phyloP scores from a whole-genome alignment of 2,329 filamentous ascomycete species.

The Dactylellina drechsleri region DNA sequence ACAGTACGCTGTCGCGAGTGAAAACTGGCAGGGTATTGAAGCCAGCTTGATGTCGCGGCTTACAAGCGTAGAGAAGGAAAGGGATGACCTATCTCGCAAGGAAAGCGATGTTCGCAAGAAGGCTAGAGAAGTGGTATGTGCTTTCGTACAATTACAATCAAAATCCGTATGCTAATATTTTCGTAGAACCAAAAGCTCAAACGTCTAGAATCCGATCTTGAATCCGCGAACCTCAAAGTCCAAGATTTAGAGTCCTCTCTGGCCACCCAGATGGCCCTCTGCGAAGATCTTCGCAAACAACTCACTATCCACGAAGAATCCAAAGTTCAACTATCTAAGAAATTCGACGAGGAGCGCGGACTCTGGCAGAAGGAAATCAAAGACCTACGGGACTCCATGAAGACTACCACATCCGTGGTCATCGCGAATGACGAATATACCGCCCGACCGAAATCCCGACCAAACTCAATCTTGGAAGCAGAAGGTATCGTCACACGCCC shows the following conservation, averaged over 20 bases:
- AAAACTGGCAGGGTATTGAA: conserved; percentile 98
- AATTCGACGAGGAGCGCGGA: conserved; percentile 72
- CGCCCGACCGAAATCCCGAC: conserved; percentile 40
- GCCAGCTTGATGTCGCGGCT: conserved; percentile 81
- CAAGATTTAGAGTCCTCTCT: conserved; percentile 74
- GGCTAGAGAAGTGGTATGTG: conserved; percentile 80
- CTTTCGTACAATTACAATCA: background rate
- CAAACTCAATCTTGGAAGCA: conserved; percentile 43
- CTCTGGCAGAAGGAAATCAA: conserved; percentile 64
- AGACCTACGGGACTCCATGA: conserved; percentile 30
- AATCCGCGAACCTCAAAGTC: conserved; percentile 73
- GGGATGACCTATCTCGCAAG: conserved; percentile 82
- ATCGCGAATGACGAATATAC: conserved; percentile 20
- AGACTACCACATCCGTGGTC: conserved; percentile 6
- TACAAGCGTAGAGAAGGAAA: conserved; percentile 83
- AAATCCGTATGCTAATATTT: conserved; percentile 8
- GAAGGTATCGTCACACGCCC: conserved; percentile 37
- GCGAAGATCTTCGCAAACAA: conserved; percentile 72
- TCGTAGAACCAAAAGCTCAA: conserved; percentile 73
- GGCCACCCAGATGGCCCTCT: conserved; percentile 68
- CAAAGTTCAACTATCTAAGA: conserved; percentile 61
- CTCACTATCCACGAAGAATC: conserved; percentile 63
- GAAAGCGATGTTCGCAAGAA: conserved; percentile 91
- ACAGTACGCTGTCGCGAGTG: conserved; percentile 91
- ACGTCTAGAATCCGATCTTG: conserved; percentile 82